Evolutionary conservation across 1,139 yeast genomes (phyloP).

Genomic region (Sugiyamaella neomexicana): DNA sequence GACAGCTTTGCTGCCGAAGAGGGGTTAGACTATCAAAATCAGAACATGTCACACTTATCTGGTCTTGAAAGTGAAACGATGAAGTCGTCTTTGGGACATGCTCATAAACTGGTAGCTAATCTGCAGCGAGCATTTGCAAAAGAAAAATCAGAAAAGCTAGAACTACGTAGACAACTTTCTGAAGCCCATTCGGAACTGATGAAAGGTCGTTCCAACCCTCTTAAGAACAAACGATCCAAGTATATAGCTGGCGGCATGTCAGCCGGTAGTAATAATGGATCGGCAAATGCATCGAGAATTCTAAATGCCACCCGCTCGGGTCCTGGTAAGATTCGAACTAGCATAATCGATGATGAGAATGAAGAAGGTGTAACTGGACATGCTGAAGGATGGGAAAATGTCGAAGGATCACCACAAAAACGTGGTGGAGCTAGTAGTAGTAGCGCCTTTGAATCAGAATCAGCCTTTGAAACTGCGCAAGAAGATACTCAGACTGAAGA

Average conservation of each 20-base stretch:
- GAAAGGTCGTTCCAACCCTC: conserved; percentile 12
- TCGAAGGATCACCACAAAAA: neutral
- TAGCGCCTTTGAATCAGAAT: conserved; percentile 28
- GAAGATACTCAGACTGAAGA: conserved; percentile 39
- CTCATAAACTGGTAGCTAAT: conserved; percentile 49
- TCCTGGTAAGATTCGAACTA: conserved; percentile 15
- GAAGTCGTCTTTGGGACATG: conserved; percentile 63
- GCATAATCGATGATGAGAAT: conserved; percentile 16
- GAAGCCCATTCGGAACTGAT: conserved; percentile 24
- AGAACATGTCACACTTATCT: conserved; percentile 37
- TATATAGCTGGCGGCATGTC: conserved; percentile 16
- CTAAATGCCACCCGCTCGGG: conserved; percentile 7
- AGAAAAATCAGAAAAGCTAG: conserved; percentile 42
- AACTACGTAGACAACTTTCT: conserved; percentile 34
- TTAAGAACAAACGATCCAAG: conserved; percentile 27
- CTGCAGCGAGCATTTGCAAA: conserved; percentile 35
- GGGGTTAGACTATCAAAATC: neutral
- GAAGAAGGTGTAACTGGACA: conserved; percentile 15
- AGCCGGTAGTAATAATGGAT: conserved; percentile 16
- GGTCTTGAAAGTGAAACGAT: conserved; percentile 67
- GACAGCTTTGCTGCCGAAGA: conserved; percentile 8
- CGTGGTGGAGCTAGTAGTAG: conserved; percentile 28
- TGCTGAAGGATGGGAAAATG: conserved; percentile 33
- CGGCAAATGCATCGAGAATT: neutral
- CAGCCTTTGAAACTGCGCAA: conserved; percentile 40